A percentile compares a stretch with the other conserved stretches of the same genome.
Evolutionary conservation across 2,329 filamentous ascomycete species (phyloP).

Genomic region (Rasamsonia emersonii): DNA sequence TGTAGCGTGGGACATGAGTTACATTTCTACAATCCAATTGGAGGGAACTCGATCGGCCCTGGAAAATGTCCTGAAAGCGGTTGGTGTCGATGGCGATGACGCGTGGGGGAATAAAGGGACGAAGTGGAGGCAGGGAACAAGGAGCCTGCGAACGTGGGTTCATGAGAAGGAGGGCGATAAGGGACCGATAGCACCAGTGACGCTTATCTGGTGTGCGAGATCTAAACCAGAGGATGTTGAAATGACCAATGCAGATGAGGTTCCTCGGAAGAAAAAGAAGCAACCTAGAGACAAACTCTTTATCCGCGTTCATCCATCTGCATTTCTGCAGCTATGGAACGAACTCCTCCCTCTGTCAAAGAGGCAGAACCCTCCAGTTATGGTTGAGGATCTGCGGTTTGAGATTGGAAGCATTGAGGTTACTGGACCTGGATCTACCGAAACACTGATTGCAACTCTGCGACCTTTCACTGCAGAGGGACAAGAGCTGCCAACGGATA

Average conservation of each 20-base stretch:
- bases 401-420: slow-evolving; percentile 66
- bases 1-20: slow-evolving; percentile 88
- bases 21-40: slow-evolving; percentile 76
- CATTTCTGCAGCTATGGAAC: slow-evolving; percentile 57
- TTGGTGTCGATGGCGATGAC: slow-evolving; percentile 53
- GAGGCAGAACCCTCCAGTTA: slow-evolving; percentile 52
- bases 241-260: slow-evolving; percentile 24
- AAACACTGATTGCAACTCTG: slow-evolving; percentile 64
- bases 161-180: slow-evolving; percentile 46
- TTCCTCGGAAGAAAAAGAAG: slow-evolving; percentile 12
- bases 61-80: slow-evolving; percentile 53
- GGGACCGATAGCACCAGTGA: slow-evolving; percentile 61
- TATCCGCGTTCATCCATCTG: slow-evolving; percentile 73
- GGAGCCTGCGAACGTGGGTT: slow-evolving; percentile 50
- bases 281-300: slow-evolving; percentile 49
- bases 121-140: slow-evolving; percentile 61
- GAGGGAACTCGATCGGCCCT: slow-evolving; percentile 59
- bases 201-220: slow-evolving; percentile 63
- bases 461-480: slow-evolving; percentile 33
- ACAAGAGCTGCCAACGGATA: slow-evolving; percentile 15
- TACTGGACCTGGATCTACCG: slow-evolving; percentile 66
- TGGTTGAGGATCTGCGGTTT: slow-evolving; percentile 59
- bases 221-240: slow-evolving; percentile 23
- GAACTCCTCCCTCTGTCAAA: slow-evolving; percentile 52
- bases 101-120: slow-evolving; percentile 55